Conservation (phyloP, 2,329 filamentous ascomycete species). For the Paracamarosporium sp. region DNA sequence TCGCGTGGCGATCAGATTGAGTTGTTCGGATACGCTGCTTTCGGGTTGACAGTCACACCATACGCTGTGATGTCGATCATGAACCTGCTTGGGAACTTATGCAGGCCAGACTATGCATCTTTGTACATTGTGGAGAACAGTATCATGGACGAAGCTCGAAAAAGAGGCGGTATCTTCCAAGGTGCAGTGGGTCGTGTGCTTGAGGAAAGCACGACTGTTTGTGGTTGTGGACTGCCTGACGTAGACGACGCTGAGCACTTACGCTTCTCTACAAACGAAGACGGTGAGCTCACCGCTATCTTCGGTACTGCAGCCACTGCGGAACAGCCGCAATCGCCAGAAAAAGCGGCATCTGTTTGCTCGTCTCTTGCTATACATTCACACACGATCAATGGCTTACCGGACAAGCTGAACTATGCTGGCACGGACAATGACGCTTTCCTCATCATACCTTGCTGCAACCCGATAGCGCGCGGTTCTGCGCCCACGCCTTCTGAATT, state of each 20-base stretch:
- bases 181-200: constrained; percentile 26
- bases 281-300: neutral
- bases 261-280: constrained; percentile 5
- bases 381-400: constrained; percentile 3
- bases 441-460: constrained; percentile 19
- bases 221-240: neutral
- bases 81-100: constrained; percentile 21
- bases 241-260: constrained; percentile 12
- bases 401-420: constrained; percentile 12
- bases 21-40: constrained; percentile 44
- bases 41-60: constrained; percentile 44
- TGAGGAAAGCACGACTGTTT: constrained; percentile 10
- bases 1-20: constrained; percentile 36
- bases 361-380: neutral
- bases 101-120: neutral
- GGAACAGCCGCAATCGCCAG: neutral
- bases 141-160: constrained; percentile 38
- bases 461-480: constrained; percentile 6
- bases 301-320: neutral
- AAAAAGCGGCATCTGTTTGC: constrained; percentile 1
- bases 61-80: constrained; percentile 47
- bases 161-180: constrained; percentile 27
- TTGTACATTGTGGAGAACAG: constrained; percentile 20
- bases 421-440: constrained; percentile 10
- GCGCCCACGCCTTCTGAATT: neutral